phyloP scores from a whole-genome alignment of 108 stramenopile species.

The Pseudonitzschia multistriata region DNA sequence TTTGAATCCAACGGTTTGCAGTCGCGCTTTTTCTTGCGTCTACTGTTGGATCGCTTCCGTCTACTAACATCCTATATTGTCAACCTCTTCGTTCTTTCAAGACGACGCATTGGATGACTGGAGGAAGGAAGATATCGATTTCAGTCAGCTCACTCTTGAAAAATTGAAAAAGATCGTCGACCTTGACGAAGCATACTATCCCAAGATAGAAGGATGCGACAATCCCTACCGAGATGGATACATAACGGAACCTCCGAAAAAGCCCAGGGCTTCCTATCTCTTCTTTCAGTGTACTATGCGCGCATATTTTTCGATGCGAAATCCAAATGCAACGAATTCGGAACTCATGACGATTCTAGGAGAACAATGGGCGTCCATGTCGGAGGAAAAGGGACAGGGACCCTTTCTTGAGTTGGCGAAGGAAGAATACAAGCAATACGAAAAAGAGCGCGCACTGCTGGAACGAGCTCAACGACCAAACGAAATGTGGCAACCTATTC shows the following conservation, averaged over 20 bases:
- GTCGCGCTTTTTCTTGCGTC: not conserved
- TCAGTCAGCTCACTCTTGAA: conserved; percentile 55
- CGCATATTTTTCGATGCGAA: conserved; percentile 57
- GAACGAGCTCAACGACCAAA: conserved; percentile 81
- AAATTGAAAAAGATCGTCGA: conserved; percentile 47
- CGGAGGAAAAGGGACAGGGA: conserved; percentile 58
- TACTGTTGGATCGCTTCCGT: not conserved
- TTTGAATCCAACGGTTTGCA: not conserved
- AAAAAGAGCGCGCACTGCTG: conserved; percentile 63
- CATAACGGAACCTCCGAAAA: conserved; percentile 82
- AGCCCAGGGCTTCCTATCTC: conserved; percentile 80
- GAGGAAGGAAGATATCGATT: conserved; percentile 58
- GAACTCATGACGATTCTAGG: conserved; percentile 80
- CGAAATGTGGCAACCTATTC: conserved; percentile 86
- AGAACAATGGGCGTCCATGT: conserved; percentile 67
- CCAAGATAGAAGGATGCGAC: conserved; percentile 63
- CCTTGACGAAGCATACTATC: conserved; percentile 75
- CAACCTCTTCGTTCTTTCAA: not conserved
- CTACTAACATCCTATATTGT: not conserved
- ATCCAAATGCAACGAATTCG: conserved; percentile 55
- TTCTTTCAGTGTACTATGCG: conserved; percentile 80
- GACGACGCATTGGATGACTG: conserved; percentile 23
- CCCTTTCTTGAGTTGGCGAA: conserved; percentile 73
- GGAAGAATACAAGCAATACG: conserved; percentile 71
- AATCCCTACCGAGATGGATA: conserved; percentile 90